Evolutionary conservation across 495 filamentous ascomycete species (phyloP), one percentile per base, ranked within the genome.

Genomic region (Annulohypoxylon nitens): DNA sequence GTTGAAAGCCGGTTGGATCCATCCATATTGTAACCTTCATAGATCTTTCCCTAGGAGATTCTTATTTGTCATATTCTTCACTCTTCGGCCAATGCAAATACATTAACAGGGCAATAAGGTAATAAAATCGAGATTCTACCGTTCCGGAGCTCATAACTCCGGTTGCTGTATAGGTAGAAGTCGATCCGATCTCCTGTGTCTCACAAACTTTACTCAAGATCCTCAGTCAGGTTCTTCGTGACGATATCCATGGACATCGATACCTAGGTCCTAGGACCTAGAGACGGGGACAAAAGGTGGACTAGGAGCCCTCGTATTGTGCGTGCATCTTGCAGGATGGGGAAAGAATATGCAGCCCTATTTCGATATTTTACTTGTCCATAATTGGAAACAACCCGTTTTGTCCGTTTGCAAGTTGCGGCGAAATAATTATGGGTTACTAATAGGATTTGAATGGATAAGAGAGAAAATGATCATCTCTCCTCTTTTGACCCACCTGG

Each of bases 261-360:
- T 30, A 30, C 5, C 30, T 30, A n/a, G 39, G 12, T 39, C 8
- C 36, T 12, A 39, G 36, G 36, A 7, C 5, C 30, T 30, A 60
- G 61, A 60, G 20, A 73, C 54, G 60, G 70, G 61, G 43, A 64
- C 48, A 68, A 61, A 33, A 48, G 12, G 58, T 60, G 54, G 41
- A 60, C 54, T 53, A 12, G 64, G 4, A 30, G 30, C 30, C 30
- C 30, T 30, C 41, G 23, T 45, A 33, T 64, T 64, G 61, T 73
- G 60, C 59, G 69, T 66, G 61, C 18, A 64, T 60, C 55, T 64
- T 73, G 70, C 70, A 65, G 61, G 57, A 74, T 69, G 66, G 65
- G 61, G 61, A 60, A 45, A 2, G 25, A 60, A 61, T 62, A 74
- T 74, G 71, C 71, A 74, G 71, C 71, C 71, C 71, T 74, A 74